These are phyloP conservation scores for Cercophora sp. DNA, from an alignment of 495 filamentous ascomycete genomes.

Conservation along the genomic window DNA sequence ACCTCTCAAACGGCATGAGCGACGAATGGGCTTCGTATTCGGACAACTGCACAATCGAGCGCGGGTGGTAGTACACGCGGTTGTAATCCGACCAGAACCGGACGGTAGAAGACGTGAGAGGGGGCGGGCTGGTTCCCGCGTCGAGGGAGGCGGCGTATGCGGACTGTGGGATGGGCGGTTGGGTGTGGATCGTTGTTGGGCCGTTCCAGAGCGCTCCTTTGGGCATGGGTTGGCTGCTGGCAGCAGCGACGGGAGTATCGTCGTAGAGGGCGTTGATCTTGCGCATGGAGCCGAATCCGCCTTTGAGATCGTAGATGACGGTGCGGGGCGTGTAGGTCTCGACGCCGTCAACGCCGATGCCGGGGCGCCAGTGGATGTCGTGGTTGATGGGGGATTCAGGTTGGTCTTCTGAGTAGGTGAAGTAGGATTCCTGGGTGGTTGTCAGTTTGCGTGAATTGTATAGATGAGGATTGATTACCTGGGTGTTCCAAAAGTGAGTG, in stretches of 20 bases:
- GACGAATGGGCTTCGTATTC: slow-evolving; percentile 77
- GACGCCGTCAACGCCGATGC: slow-evolving; percentile 69
- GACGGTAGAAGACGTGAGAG: slow-evolving; percentile 64
- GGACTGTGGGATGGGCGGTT: slow-evolving; percentile 61
- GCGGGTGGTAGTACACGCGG: slow-evolving; percentile 85
- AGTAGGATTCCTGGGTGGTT: slow-evolving; percentile 82
- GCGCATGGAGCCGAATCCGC: slow-evolving; percentile 79
- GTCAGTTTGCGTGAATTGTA: background rate
- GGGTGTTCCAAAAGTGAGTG: slow-evolving; percentile 98
- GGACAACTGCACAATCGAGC: slow-evolving; percentile 80
- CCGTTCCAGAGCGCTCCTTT: slow-evolving; percentile 59
- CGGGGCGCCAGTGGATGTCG: slow-evolving; percentile 86
- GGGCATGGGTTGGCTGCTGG: too few species aligned
- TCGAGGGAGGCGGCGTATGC: slow-evolving; percentile 78
- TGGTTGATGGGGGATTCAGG: slow-evolving; percentile 71
- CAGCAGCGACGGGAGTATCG: too few species aligned
- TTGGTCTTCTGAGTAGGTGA: slow-evolving; percentile 72
- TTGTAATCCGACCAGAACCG: slow-evolving; percentile 97
- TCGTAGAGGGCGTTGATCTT: slow-evolving; percentile 84
- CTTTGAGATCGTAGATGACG: slow-evolving; percentile 92
- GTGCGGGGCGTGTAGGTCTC: slow-evolving; percentile 92
- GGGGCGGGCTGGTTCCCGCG: slow-evolving; percentile 55
- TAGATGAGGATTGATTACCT: slow-evolving; percentile 38
- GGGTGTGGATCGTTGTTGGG: slow-evolving; percentile 42
- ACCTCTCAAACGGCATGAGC: slow-evolving; percentile 79